Evolutionary conservation across 2,329 filamentous ascomycete genomes (phyloP).

Genomic region (Lachnellula willkommii): DNA sequence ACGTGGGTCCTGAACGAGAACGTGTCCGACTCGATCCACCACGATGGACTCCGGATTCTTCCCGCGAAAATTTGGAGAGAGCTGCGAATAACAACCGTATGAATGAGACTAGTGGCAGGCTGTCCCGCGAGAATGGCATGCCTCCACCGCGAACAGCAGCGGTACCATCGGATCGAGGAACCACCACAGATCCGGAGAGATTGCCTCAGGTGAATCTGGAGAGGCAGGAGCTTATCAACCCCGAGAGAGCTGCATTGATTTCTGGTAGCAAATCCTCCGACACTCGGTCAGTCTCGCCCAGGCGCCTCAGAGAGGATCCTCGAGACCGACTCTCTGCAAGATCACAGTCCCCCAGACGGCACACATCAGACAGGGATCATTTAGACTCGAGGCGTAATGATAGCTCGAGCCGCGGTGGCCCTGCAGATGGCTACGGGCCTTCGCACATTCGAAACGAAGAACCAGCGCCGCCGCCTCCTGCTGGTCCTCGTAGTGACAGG

Average conservation of each 20-base stretch:
- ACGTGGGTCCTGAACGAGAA: constrained; percentile 21
- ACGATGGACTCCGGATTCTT: constrained; percentile 27
- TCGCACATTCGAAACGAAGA: constrained; percentile 25
- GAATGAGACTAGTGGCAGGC: constrained; percentile 23
- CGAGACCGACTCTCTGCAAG: constrained; percentile 30
- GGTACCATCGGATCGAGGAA: constrained; percentile 21
- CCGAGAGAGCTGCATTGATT: constrained; percentile 31
- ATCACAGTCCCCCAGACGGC: constrained; percentile 47
- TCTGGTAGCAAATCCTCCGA: constrained; percentile 22
- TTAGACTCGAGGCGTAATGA: constrained; percentile 29
- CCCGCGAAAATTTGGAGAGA: constrained; percentile 27
- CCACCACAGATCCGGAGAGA: constrained; percentile 20
- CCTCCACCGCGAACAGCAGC: constrained; percentile 25
- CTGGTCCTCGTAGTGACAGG: constrained; percentile 34
- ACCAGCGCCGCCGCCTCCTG: constrained; percentile 26
- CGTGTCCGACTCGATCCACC: constrained; percentile 26
- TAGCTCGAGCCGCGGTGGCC: constrained; percentile 16
- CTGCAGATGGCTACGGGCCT: constrained; percentile 16
- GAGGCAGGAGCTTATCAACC: constrained; percentile 30
- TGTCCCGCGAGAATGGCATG: constrained; percentile 28
- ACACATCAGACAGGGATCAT: constrained; percentile 36
- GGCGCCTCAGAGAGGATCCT: constrained; percentile 28
- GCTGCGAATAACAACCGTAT: constrained; percentile 17
- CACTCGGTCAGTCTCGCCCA: constrained; percentile 26
- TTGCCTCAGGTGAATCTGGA: constrained; percentile 24